phyloP scores from a whole-genome alignment of 768 basidiomycete genomes.

The Suillus fuscotomentosus region DNA sequence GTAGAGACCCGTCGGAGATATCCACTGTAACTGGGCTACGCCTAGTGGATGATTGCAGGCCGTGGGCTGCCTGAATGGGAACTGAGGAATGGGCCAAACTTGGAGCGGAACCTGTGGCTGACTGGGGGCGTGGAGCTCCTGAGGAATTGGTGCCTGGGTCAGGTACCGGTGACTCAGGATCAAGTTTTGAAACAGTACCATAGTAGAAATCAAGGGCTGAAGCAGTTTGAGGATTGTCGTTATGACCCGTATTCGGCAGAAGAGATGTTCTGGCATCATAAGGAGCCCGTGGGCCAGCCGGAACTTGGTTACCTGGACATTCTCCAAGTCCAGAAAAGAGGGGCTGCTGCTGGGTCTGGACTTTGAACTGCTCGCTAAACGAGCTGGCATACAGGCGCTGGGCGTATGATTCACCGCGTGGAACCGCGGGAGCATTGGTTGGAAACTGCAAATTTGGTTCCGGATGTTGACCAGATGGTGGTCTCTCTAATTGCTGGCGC shows the following conservation, averaged over 20 bases:
- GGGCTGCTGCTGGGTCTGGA: background rate
- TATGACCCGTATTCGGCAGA: background rate
- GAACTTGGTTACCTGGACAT: background rate
- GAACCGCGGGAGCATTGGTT: conserved; percentile 6
- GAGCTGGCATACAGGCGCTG: conserved; percentile 47
- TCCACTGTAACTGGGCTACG: background rate
- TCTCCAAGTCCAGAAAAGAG: background rate
- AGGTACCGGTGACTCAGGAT: conserved; percentile 6
- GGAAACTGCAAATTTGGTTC: background rate
- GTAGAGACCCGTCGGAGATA: background rate
- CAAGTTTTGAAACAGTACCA: conserved; percentile 9
- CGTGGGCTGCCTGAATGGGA: background rate
- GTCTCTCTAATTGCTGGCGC: conserved; percentile 14
- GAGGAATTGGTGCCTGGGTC: conserved; percentile 2
- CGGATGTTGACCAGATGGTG: conserved; percentile 1
- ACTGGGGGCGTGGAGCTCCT: conserved; percentile 2
- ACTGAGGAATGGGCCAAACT: background rate
- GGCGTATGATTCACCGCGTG: conserved; percentile 31
- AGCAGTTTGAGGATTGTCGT: background rate
- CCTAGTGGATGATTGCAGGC: background rate
- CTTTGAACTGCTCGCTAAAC: conserved; percentile 16
- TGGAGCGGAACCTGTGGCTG: background rate
- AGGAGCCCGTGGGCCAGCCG: background rate
- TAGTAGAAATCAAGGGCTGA: conserved; percentile 19
- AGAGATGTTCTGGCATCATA: background rate